Conservation (phyloP, 2,329 filamentous ascomycete species). For the Orbilia ellipsospora region DNA sequence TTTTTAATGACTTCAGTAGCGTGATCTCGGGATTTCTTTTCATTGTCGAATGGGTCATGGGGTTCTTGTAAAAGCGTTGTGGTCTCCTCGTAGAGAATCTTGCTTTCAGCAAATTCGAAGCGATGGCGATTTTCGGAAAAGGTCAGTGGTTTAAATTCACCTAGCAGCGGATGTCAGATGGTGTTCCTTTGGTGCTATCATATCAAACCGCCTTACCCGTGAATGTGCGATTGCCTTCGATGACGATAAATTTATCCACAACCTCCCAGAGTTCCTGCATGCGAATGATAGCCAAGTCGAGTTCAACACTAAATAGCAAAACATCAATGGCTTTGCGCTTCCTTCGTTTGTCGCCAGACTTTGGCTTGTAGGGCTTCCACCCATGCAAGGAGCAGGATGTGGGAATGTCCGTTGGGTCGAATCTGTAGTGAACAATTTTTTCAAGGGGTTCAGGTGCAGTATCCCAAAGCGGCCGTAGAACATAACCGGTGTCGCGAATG, state of each 20-base stretch:
- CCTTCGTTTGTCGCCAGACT: slow-evolving; percentile 16
- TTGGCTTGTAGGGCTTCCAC: slow-evolving; percentile 36
- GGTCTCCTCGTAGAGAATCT: slow-evolving; percentile 35
- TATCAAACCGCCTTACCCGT: slow-evolving; percentile 17
- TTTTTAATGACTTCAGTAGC: slow-evolving; percentile 39
- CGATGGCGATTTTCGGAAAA: slow-evolving; percentile 39
- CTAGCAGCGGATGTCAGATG: slow-evolving; percentile 4
- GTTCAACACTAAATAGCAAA: slow-evolving; percentile 32
- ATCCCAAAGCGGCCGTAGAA: slow-evolving; percentile 37
- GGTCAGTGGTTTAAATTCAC: slow-evolving; percentile 27
- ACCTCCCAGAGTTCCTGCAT: slow-evolving; percentile 36
- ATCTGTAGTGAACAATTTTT: slow-evolving; percentile 38
- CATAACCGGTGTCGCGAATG: slow-evolving; percentile 39
- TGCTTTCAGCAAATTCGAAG: slow-evolving; percentile 38
- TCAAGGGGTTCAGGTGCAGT: slow-evolving; percentile 42
- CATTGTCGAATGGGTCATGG: slow-evolving; percentile 40
- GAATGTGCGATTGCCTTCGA: slow-evolving; percentile 44
- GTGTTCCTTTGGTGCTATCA: neutral
- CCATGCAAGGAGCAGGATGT: slow-evolving; percentile 27
- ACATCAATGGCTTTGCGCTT: slow-evolving; percentile 41
- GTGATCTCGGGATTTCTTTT: slow-evolving; percentile 39
- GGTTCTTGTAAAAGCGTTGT: slow-evolving; percentile 33
- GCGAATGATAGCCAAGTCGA: slow-evolving; percentile 44
- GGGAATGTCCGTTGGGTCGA: slow-evolving; percentile 30
- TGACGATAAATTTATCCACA: slow-evolving; percentile 41